Conservation (phyloP, 2,329 filamentous ascomycete species). For the Nemania sp. region DNA sequence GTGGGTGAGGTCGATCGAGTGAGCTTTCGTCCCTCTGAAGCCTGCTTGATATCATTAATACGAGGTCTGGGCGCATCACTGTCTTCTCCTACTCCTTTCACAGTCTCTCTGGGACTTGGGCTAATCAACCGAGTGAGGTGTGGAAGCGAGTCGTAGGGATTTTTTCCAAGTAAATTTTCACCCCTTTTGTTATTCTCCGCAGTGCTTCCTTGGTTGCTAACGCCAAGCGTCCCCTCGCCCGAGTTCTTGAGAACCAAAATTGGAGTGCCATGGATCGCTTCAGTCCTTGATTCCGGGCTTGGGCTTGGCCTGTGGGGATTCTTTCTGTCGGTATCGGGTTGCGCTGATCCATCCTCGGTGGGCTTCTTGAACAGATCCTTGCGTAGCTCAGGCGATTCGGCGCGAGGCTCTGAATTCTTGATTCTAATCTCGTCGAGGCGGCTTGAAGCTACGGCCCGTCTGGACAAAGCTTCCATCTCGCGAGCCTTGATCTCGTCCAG, state of each 20-base stretch:
- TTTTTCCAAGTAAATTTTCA: constrained; percentile 38
- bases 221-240: constrained; percentile 12
- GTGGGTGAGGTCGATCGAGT: constrained; percentile 27
- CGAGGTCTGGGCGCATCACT: constrained; percentile 18
- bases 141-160: constrained; percentile 55
- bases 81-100: constrained; percentile 24
- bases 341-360: constrained; percentile 17
- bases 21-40: constrained; percentile 22
- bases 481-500: constrained; percentile 54
- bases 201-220: constrained; percentile 19
- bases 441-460: constrained; percentile 52
- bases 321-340: constrained; percentile 7
- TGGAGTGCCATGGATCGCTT: constrained; percentile 16
- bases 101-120: constrained; percentile 45
- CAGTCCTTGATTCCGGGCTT: constrained; percentile 13
- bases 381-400: constrained; percentile 48
- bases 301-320: constrained; percentile 10
- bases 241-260: constrained; percentile 16
- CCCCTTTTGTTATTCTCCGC: constrained; percentile 24
- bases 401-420: constrained; percentile 49
- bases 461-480: constrained; percentile 52
- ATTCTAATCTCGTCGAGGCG: constrained; percentile 59
- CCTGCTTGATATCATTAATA: constrained; percentile 17
- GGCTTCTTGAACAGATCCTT: constrained; percentile 40
- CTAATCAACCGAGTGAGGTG: constrained; percentile 54